These are phyloP conservation scores for Lumnitzera racemosa DNA, from an alignment of 345 rosid species.

Conservation along the genomic window DNA sequence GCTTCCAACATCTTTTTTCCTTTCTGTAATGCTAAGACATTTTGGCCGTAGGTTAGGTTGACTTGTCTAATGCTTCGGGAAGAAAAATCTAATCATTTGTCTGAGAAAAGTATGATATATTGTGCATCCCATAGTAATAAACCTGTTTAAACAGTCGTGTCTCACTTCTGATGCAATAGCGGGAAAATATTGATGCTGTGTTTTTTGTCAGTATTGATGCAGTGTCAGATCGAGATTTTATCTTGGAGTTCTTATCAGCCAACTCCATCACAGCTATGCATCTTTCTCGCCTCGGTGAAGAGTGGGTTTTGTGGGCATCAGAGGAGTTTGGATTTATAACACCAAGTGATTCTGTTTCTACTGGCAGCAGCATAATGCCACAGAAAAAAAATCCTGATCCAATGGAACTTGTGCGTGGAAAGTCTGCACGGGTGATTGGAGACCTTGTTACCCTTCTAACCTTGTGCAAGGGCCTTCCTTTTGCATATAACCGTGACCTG, in stretches of 20 bases:
- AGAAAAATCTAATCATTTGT: too few species aligned
- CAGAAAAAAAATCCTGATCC: conserved; percentile 99
- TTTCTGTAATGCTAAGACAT: not conserved
- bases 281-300: conserved; percentile 94
- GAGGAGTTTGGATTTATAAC: conserved; percentile 91
- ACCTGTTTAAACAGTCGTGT: conserved; percentile 1
- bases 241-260: conserved; percentile 69
- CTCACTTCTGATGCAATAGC: too few species aligned
- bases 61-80: too few species aligned
- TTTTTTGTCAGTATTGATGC: conserved; percentile 67
- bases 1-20: not conserved
- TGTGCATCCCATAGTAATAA: too few species aligned
- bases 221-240: conserved; percentile 90
- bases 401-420: conserved; percentile 95
- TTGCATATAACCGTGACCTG: conserved; percentile 90
- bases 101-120: too few species aligned
- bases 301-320: conserved; percentile 98
- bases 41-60: not conserved
- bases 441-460: conserved; percentile 76
- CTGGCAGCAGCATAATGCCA: conserved; percentile 99
- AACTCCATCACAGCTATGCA: conserved; percentile 75
- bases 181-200: not conserved
- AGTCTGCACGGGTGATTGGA: conserved; percentile 83
- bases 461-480: conserved; percentile 95
- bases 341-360: conserved; percentile 85